These are phyloP conservation scores for Phytophthora parvispora DNA, from an alignment of 352 stramenopile species.

Conservation along the genomic window DNA sequence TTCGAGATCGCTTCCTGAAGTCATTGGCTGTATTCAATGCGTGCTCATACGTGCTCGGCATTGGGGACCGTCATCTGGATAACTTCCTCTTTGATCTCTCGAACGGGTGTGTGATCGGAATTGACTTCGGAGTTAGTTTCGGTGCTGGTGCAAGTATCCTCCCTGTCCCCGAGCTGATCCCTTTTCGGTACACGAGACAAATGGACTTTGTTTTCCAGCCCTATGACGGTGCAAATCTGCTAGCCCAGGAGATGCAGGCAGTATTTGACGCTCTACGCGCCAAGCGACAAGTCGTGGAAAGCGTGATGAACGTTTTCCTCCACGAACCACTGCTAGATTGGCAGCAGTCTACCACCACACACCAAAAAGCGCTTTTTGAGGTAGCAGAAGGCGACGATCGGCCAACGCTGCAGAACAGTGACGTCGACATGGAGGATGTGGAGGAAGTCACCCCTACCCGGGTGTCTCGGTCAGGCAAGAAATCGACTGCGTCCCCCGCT, in stretches of 20 bases:
- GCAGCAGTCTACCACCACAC: constrained; percentile 76
- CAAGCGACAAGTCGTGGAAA: constrained; percentile 87
- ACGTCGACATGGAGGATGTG: constrained; percentile 47
- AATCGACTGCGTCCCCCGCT: constrained; percentile 6
- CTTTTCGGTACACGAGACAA: constrained; percentile 90
- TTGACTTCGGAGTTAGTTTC: constrained; percentile 95
- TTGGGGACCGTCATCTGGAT: constrained; percentile 93
- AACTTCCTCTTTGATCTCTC: constrained; percentile 91
- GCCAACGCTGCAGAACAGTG: constrained; percentile 35
- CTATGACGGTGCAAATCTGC: constrained; percentile 71
- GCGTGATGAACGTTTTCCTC: constrained; percentile 94
- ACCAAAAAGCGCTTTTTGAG: constrained; percentile 70
- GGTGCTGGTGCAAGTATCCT: constrained; percentile 85
- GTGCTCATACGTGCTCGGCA: constrained; percentile 91
- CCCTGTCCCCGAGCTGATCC: constrained; percentile 91
- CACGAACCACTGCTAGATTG: constrained; percentile 94
- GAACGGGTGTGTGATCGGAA: constrained; percentile 86
- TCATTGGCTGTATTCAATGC: constrained; percentile 90
- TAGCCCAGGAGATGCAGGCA: constrained; percentile 87
- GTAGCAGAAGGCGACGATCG: constrained; percentile 15
- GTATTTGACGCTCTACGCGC: constrained; percentile 87
- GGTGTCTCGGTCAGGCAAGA: constrained; percentile 22
- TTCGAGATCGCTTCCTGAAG: constrained; percentile 87
- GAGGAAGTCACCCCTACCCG: constrained; percentile 3
- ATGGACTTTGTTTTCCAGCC: constrained; percentile 79